Percentiles rank a stretch among this genome's conserved stretches.
phyloP scores from a whole-genome alignment of 179 eudicot species.

The Beta macrorhiza region DNA sequence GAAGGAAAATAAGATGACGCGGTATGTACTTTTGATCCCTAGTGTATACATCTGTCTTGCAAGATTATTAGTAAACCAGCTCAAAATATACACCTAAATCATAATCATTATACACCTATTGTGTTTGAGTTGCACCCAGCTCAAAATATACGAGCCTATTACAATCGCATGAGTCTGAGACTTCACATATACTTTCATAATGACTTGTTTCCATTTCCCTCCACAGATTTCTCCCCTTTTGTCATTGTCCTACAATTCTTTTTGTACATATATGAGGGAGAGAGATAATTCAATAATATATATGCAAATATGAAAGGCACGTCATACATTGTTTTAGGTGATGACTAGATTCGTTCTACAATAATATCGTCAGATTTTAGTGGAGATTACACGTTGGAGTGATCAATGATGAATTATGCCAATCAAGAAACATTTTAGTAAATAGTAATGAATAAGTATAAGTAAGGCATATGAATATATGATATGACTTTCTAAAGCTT shows the following conservation, averaged over 20 bases:
- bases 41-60: not conserved
- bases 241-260: not conserved
- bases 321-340: not conserved
- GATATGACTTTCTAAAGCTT: not conserved
- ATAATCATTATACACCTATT: not conserved
- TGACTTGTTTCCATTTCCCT: too few relatives aligned
- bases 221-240: not conserved
- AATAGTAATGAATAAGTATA: too few relatives aligned
- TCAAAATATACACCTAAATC: too few relatives aligned
- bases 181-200: not conserved
- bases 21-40: not conserved
- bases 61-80: not conserved
- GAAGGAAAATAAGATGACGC: conserved; percentile 7
- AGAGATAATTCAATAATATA: not conserved
- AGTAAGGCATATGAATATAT: not conserved
- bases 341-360: conserved; percentile 1
- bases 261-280: not conserved
- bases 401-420: too few relatives aligned
- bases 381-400: not conserved
- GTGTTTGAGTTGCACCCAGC: not conserved
- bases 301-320: not conserved
- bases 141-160: not conserved
- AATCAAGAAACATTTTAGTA: too few relatives aligned
- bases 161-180: not conserved
- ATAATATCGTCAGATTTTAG: not conserved